phyloP scores from a whole-genome alignment of 306 rosid genomes.

The Cicer pinnatifidum region DNA sequence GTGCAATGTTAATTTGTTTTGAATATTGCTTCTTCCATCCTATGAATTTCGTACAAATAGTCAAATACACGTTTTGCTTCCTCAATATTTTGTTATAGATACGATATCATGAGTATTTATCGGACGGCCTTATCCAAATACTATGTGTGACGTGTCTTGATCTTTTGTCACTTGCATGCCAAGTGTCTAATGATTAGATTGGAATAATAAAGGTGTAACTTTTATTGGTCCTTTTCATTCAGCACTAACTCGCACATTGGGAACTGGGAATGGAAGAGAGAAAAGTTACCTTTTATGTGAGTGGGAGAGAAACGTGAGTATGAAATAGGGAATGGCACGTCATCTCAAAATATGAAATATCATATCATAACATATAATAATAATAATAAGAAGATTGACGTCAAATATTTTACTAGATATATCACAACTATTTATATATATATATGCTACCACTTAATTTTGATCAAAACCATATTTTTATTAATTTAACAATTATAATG shows the following conservation, averaged over 20 bases:
- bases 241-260: conserved; percentile 15
- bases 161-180: not conserved
- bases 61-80: not conserved
- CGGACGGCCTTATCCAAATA: conserved; percentile 1
- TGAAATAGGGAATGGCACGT: not conserved
- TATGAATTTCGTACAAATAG: conserved; percentile 20
- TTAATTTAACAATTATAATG: too few relatives aligned
- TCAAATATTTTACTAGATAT: too few relatives aligned
- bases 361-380: too few relatives aligned
- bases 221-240: conserved; percentile 13
- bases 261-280: not conserved
- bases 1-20: not conserved
- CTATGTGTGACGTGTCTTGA: not conserved
- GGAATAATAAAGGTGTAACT: not conserved
- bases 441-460: too few relatives aligned
- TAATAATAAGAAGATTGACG: too few relatives aligned
- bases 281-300: not conserved
- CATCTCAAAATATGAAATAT: not conserved
- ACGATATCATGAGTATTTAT: not conserved
- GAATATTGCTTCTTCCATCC: not conserved
- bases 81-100: not conserved
- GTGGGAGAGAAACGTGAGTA: not conserved
- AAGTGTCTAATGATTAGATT: conserved; percentile 26
- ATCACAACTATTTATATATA: too few relatives aligned
- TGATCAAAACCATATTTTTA: too few relatives aligned